These are phyloP conservation scores for Neurospora tetrasperma DNA, from an alignment of 495 filamentous ascomycete species.

Conservation along the genomic window DNA sequence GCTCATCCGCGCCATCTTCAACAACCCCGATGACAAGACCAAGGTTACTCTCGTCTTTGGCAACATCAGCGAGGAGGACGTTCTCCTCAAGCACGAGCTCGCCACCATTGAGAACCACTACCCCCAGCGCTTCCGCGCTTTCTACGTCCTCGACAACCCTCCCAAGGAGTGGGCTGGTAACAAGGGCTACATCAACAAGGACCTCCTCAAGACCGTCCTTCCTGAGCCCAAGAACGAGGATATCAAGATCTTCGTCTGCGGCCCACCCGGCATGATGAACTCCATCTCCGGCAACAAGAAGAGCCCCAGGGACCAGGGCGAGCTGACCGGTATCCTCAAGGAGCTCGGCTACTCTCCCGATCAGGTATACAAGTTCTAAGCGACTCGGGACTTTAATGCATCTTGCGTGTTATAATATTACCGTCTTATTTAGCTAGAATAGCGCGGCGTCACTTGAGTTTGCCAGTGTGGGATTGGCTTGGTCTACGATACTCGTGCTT, in stretches of 20 bases:
- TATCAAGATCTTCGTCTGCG: slow-evolving; percentile 86
- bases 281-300: slow-evolving; percentile 82
- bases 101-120: slow-evolving; percentile 79
- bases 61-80: slow-evolving; percentile 77
- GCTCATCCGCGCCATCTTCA: slow-evolving; percentile 76
- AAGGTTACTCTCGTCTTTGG: slow-evolving; percentile 92
- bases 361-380: slow-evolving; percentile 94
- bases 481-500: not conserved
- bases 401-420: not conserved
- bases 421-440: not conserved
- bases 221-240: slow-evolving; percentile 84
- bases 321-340: slow-evolving; percentile 72
- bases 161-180: slow-evolving; percentile 66
- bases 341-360: slow-evolving; percentile 86
- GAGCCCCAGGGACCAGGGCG: slow-evolving; percentile 84
- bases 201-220: slow-evolving; percentile 82
- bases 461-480: not conserved
- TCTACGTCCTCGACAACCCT: slow-evolving; percentile 83
- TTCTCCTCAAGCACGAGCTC: slow-evolving; percentile 76
- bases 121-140: slow-evolving; percentile 83
- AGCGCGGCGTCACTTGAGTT: not conserved
- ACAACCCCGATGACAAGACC: slow-evolving; percentile 90
- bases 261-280: slow-evolving; percentile 88
- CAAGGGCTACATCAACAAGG: slow-evolving; percentile 75
- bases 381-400: not conserved